Evolutionary conservation across 2,329 filamentous ascomycete genomes (phyloP).

Genomic region (Fusarium sp.): DNA sequence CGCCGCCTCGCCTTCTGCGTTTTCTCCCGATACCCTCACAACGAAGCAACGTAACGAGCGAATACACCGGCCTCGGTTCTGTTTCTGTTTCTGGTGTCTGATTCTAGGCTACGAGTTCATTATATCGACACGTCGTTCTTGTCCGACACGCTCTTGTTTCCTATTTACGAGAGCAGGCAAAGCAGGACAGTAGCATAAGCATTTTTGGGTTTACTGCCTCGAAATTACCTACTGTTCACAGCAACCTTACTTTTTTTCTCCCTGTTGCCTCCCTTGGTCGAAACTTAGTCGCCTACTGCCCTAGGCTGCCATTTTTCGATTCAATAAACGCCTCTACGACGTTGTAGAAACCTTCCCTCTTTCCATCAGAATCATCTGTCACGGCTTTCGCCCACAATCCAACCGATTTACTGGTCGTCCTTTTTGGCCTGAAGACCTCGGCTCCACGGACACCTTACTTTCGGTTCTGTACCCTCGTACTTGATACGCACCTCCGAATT

Average conservation of each 20-base stretch:
- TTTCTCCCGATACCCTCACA: conserved; percentile 23
- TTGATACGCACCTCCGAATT: conserved; percentile 19
- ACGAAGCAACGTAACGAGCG: conserved; percentile 27
- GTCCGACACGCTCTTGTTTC: conserved; percentile 22
- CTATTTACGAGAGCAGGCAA: not conserved
- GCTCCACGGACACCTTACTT: conserved; percentile 24
- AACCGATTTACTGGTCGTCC: conserved; percentile 10
- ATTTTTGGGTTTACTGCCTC: conserved; percentile 29
- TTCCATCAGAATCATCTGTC: not conserved
- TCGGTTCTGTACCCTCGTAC: not conserved
- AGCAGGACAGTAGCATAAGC: not conserved
- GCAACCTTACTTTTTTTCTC: conserved; percentile 16
- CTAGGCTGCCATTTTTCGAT: conserved; percentile 25
- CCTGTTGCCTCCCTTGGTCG: conserved; percentile 20
- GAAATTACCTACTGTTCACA: conserved; percentile 20
- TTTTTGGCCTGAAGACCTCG: conserved; percentile 21
- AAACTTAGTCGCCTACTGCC: conserved; percentile 25
- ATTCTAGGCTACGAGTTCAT: conserved; percentile 7
- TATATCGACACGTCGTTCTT: conserved; percentile 15
- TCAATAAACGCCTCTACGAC: conserved; percentile 20
- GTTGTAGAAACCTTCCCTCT: conserved; percentile 20
- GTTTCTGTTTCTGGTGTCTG: conserved; percentile 3
- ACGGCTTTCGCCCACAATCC: conserved; percentile 17
- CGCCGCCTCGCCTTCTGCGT: conserved; percentile 17
- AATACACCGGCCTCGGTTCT: conserved; percentile 5